A percentile compares a stretch with the other conserved stretches of the same genome.
Evolutionary conservation across 108 stramenopile genomes (phyloP).

Genomic region (Cylindrotheca closterium): DNA sequence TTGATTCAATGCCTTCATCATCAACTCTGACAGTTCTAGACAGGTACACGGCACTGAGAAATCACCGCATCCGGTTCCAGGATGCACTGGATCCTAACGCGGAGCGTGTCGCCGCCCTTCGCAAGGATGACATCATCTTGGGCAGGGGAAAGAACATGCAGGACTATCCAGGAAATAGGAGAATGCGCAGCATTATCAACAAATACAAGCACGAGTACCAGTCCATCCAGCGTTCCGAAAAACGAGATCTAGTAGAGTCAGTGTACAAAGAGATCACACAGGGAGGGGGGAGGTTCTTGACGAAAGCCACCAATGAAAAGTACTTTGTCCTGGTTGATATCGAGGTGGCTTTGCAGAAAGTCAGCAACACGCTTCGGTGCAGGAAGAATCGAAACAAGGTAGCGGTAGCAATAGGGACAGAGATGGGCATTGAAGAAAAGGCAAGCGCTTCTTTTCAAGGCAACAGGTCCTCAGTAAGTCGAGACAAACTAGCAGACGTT

Average conservation of each 20-base stretch:
- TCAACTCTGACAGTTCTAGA: too few relatives aligned
- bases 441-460: too few relatives aligned
- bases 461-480: too few relatives aligned
- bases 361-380: neutral
- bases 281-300: neutral
- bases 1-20: too few relatives aligned
- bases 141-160: conserved; percentile 5
- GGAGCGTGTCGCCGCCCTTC: neutral
- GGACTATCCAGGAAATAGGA: conserved; percentile 6
- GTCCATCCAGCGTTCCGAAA: neutral
- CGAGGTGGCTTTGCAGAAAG: neutral
- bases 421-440: neutral
- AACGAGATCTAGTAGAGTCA: neutral
- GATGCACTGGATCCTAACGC: neutral
- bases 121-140: conserved; percentile 2
- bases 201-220: conserved; percentile 7
- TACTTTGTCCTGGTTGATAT: neutral
- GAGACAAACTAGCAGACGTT: neutral
- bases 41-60: neutral
- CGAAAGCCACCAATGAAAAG: neutral
- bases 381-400: neutral
- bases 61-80: neutral
- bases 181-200: neutral
- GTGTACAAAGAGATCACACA: neutral
- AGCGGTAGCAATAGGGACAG: neutral